Base-by-base conservation (phyloP, 164 flowering plant genomes). In the Akebia trifoliata region DNA sequence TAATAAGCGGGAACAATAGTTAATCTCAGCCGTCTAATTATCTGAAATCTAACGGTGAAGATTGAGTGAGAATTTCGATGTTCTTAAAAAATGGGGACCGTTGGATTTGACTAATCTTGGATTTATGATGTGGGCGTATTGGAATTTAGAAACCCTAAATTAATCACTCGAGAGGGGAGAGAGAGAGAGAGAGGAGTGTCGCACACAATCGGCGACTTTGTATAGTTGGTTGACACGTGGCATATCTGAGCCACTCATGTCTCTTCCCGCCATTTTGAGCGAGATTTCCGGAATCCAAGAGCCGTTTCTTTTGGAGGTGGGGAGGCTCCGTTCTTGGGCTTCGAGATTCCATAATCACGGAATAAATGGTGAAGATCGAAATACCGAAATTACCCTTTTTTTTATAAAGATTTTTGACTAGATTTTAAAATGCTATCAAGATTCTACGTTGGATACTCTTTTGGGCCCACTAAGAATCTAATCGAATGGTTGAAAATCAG, bases 231-330 rank as follows among this genome's bases (percentile, higher is more conserved):
- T 7, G n/a, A 38, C 32, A 39, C 44, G 55, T 22, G 46, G 26
- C 15, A 34, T 26, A 14, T 8, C 2, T 12, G 3, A 14, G 38
- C 38, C 50, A 12, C 32, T 57, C 42, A 8, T 14, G 60, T 34
- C 14, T n/a, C 50, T 60, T 51, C 56, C 63, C 56, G 50, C 31
- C 56, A 39, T 20, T 60, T 50, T 14, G 4, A 18, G 40, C 63
- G 63, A 29, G 38, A 50, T 38, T 50, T 50, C 10, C 56, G 56
- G 62, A 34, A 37, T 53, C 28, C 15, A 35, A 53, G 31, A 53
- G 56, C 42, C n/a, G 25, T 53, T 21, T 6, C 8, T 8, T 36
- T 31, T 50, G 34, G 37, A 29, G 54, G 54, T 18, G 37, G 34
- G 52, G n/a, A 31, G 34, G 34, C 34, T 3, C 34, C 34, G 34